phyloP scores from a whole-genome alignment of 805 yeast genomes.

The Zygotorulaspora sp. region DNA sequence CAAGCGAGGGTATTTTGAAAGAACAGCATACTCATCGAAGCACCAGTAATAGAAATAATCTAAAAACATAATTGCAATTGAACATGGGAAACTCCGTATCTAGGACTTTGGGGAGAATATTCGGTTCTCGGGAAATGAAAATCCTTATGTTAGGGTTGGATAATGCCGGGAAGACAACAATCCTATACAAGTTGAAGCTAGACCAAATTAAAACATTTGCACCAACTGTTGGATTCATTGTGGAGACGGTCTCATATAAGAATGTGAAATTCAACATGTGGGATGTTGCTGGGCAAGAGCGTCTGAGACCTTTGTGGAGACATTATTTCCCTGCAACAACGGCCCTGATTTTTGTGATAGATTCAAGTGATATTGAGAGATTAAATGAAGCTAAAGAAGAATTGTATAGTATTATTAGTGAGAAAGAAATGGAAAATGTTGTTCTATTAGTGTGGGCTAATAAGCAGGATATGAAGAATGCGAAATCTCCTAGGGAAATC shows the following conservation, averaged over 20 bases:
- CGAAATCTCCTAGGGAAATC: constrained; percentile 74
- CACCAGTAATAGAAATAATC: too few species aligned
- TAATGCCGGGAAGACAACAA: constrained; percentile 89
- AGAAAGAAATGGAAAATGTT: constrained; percentile 78
- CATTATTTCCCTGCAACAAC: constrained; percentile 92
- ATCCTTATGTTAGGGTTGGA: constrained; percentile 90
- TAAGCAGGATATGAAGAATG: constrained; percentile 72
- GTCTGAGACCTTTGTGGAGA: constrained; percentile 90
- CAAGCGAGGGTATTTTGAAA: too few species aligned
- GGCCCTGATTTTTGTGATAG: constrained; percentile 87
- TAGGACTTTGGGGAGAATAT: constrained; percentile 40
- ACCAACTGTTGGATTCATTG: constrained; percentile 93
- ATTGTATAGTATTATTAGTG: constrained; percentile 70
- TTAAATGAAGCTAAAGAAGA: constrained; percentile 75
- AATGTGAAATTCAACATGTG: constrained; percentile 82
- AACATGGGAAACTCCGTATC: constrained; percentile 36
- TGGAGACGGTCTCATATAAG: constrained; percentile 77
- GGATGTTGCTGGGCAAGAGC: constrained; percentile 96
- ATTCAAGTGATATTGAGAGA: constrained; percentile 67
- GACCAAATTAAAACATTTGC: constrained; percentile 75
- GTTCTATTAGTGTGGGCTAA: constrained; percentile 81
- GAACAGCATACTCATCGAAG: too few species aligned
- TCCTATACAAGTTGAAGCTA: constrained; percentile 74
- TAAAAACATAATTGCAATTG: too few species aligned
- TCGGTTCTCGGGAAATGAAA: constrained; percentile 53